Evolutionary conservation across 2,329 filamentous ascomycete species (phyloP).

Genomic region (Beauveria pseudobassiana): DNA sequence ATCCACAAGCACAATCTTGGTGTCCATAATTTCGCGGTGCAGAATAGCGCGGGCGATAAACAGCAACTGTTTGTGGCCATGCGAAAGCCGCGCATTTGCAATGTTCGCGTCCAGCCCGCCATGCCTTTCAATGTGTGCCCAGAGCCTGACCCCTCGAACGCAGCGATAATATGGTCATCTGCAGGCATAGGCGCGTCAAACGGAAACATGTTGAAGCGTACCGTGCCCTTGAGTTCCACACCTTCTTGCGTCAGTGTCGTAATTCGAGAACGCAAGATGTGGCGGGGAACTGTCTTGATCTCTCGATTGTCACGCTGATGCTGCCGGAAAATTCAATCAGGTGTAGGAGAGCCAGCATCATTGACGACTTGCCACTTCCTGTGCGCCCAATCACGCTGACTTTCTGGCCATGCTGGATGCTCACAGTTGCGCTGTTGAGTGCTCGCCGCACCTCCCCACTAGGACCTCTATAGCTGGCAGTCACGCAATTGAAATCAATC

Average conservation of each 20-base stretch:
- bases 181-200: neutral
- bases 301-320: constrained; percentile 23
- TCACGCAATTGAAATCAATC: constrained; percentile 7
- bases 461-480: constrained; percentile 5
- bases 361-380: constrained; percentile 13
- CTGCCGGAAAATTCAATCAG: constrained; percentile 16
- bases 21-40: constrained; percentile 12
- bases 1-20: constrained; percentile 16
- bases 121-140: constrained; percentile 9
- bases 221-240: constrained; percentile 13
- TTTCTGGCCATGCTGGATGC: constrained; percentile 16
- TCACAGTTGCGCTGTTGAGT: constrained; percentile 12
- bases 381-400: constrained; percentile 17
- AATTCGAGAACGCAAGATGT: constrained; percentile 21
- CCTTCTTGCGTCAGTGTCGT: constrained; percentile 25
- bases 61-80: constrained; percentile 16
- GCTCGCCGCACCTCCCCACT: neutral
- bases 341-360: constrained; percentile 8
- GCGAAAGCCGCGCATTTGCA: constrained; percentile 8
- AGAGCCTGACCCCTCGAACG: constrained; percentile 13
- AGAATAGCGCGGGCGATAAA: constrained; percentile 16
- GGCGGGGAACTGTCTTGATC: constrained; percentile 17
- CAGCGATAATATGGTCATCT: constrained; percentile 10
- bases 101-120: constrained; percentile 14
- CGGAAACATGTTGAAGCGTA: constrained; percentile 12